phyloP scores from a whole-genome alignment of 2,329 filamentous ascomycete genomes.

The Alternaria burnsii region DNA sequence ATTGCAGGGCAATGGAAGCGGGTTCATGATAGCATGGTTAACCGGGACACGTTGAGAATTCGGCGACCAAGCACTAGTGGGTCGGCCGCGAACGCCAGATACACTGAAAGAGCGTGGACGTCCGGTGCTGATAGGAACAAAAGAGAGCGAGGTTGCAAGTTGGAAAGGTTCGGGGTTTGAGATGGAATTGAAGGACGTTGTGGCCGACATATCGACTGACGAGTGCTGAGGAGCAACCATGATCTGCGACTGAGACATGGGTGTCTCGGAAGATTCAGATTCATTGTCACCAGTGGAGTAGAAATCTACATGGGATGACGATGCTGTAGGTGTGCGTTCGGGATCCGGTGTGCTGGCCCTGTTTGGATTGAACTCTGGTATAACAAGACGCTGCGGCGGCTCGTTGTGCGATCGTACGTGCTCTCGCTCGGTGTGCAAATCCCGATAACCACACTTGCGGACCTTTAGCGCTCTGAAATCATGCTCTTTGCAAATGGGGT shows the following conservation, averaged over 20 bases:
- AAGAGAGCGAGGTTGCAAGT: constrained; percentile 34
- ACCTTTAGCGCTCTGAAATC: constrained; percentile 65
- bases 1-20: constrained; percentile 50
- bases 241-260: constrained; percentile 49
- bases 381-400: constrained; percentile 42
- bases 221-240: constrained; percentile 34
- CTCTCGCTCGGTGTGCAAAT: constrained; percentile 60
- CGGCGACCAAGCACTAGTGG: constrained; percentile 38
- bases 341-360: constrained; percentile 31
- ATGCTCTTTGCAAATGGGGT: constrained; percentile 66
- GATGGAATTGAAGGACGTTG: constrained; percentile 36
- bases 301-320: constrained; percentile 32
- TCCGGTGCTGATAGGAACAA: constrained; percentile 45
- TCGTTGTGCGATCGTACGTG: constrained; percentile 49
- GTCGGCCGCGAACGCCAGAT: constrained; percentile 48
- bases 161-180: constrained; percentile 38
- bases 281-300: constrained; percentile 36
- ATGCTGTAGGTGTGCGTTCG: constrained; percentile 37
- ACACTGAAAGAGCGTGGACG: constrained; percentile 50
- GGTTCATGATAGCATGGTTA: constrained; percentile 42
- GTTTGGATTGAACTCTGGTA: constrained; percentile 50
- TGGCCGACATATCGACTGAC: constrained; percentile 42
- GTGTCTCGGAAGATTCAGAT: constrained; percentile 37
- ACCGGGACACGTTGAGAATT: constrained; percentile 32
- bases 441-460: constrained; percentile 65